These are phyloP conservation scores for Lotmaria passim DNA, from an alignment of 208 protist species.

Conservation along the genomic window DNA sequence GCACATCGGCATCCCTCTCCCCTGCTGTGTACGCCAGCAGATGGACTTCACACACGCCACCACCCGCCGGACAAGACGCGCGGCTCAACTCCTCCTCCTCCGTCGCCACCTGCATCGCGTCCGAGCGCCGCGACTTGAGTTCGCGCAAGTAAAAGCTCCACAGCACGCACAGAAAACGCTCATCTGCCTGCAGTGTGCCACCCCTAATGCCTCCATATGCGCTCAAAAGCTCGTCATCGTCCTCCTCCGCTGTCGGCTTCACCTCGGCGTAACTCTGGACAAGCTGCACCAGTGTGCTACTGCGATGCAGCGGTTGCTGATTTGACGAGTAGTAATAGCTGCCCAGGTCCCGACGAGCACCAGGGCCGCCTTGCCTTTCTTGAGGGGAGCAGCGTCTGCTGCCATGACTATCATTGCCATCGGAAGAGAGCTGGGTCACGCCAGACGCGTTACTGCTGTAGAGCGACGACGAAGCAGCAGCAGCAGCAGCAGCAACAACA, in stretches of 20 bases:
- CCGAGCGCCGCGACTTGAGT: neutral
- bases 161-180: conserved; percentile 12
- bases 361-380: neutral
- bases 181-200: neutral
- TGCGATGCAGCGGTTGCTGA: conserved; percentile 1
- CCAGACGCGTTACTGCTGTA: conserved; percentile 26
- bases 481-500: neutral
- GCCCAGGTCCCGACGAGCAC: conserved; percentile 10
- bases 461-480: conserved; percentile 5
- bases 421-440: neutral
- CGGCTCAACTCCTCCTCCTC: neutral
- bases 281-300: conserved; percentile 25
- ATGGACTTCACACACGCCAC: conserved; percentile 27
- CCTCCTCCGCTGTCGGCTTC: neutral
- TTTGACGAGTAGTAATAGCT: conserved; percentile 29
- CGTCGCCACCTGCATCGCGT: neutral
- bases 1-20: neutral
- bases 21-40: conserved; percentile 9
- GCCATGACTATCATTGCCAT: neutral
- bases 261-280: conserved; percentile 31
- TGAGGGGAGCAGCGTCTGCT: neutral
- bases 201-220: neutral
- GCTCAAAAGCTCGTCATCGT: neutral
- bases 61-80: neutral
- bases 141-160: conserved; percentile 25